phyloP scores from a whole-genome alignment of 139 green algal genomes.

The Dunaliella primolecta region DNA sequence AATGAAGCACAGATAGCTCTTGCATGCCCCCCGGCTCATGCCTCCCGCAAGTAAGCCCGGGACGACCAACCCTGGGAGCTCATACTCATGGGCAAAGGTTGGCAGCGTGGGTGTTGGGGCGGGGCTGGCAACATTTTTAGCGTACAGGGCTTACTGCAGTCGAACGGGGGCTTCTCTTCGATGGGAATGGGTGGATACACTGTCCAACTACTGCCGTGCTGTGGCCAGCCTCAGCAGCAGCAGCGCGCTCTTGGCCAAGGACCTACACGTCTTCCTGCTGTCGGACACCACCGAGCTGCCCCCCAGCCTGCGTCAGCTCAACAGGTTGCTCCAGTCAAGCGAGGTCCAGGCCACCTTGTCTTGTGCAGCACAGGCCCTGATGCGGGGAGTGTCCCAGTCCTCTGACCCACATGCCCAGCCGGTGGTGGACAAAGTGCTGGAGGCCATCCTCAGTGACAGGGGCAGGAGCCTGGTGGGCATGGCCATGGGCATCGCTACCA shows the following conservation, averaged over 20 bases:
- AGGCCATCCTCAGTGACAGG: slow-evolving; percentile 38
- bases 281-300: slow-evolving; percentile 29
- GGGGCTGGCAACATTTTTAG: not conserved
- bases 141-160: slow-evolving; percentile 1
- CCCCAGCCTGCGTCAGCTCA: slow-evolving; percentile 37
- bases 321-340: not conserved
- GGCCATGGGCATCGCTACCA: slow-evolving; percentile 36
- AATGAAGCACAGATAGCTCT: no score
- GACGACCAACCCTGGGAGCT: no score
- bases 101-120: not conserved
- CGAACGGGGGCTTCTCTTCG: not conserved
- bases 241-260: slow-evolving; percentile 11
- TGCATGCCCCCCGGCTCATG: no score
- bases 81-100: no score
- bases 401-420: not conserved
- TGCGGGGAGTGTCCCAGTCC: no score
- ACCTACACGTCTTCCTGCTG: slow-evolving; percentile 32
- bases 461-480: slow-evolving; percentile 35
- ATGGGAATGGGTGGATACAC: not conserved
- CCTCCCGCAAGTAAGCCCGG: no score
- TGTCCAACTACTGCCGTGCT: not conserved
- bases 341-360: not conserved
- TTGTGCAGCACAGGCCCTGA: not conserved
- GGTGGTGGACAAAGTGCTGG: slow-evolving; percentile 31
- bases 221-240: slow-evolving; percentile 7